phyloP scores from a whole-genome alignment of 192 early-diverging fungal genomes.

The Coemansia sp. region DNA sequence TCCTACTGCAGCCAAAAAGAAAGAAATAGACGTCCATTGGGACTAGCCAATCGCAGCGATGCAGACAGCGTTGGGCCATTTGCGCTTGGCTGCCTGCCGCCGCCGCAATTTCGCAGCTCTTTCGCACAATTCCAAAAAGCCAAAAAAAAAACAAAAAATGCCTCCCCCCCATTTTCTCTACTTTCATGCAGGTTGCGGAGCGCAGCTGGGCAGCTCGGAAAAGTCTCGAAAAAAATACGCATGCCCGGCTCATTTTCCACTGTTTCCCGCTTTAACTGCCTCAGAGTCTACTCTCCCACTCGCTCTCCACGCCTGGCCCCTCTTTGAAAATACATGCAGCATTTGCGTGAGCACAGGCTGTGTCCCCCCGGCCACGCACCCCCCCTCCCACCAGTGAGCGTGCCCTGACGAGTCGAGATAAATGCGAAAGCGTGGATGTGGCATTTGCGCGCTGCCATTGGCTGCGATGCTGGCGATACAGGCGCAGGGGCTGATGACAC shows the following conservation, averaged over 20 bases:
- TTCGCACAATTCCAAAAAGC: slow-evolving; percentile 1
- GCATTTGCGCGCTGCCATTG: slow-evolving; percentile 6
- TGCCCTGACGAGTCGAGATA: slow-evolving; percentile 1
- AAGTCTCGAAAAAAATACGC: neutral
- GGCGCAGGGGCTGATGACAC: neutral
- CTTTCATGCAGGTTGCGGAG: neutral
- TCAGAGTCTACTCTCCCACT: neutral
- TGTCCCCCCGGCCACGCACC: neutral
- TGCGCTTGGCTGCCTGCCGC: slow-evolving; percentile 8
- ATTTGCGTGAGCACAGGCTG: neutral
- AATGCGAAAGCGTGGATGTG: slow-evolving; percentile 5
- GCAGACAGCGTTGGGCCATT: neutral
- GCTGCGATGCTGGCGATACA: neutral
- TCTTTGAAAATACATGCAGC: neutral
- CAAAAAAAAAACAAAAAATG: neutral
- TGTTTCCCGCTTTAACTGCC: neutral
- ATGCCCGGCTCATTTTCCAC: neutral
- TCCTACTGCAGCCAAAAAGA: slow-evolving; percentile 4
- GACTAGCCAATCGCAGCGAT: neutral
- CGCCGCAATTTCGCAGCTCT: slow-evolving; percentile 3
- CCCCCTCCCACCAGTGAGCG: neutral
- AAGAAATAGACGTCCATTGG: neutral
- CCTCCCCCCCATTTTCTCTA: neutral
- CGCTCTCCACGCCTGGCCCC: neutral
- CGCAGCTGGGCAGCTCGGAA: neutral